Evolutionary conservation across 2,329 filamentous ascomycete genomes (phyloP).

Genomic region (Diaporthe humulicola): DNA sequence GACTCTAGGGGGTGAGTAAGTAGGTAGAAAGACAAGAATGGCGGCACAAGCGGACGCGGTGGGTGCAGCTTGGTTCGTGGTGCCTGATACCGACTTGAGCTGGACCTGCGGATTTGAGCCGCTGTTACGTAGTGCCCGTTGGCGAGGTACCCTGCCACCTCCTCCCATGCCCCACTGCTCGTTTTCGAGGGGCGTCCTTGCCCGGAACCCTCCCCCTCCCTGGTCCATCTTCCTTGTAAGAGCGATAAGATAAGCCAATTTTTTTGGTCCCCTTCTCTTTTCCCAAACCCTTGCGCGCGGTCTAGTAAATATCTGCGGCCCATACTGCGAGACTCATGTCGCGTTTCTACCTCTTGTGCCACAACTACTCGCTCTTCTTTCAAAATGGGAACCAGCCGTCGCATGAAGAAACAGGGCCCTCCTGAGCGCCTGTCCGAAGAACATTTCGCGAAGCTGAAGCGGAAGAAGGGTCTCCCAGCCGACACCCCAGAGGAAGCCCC

Average conservation of each 20-base stretch:
- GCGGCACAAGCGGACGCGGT: not conserved
- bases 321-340: not conserved
- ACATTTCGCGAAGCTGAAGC: slow-evolving; percentile 83
- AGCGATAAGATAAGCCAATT: slow-evolving; percentile 36
- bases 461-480: slow-evolving; percentile 82
- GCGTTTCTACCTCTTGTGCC: not conserved
- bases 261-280: slow-evolving; percentile 31
- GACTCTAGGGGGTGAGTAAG: not conserved
- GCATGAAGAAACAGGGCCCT: slow-evolving; percentile 95
- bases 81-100: not conserved
- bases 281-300: slow-evolving; percentile 6
- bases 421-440: slow-evolving; percentile 87
- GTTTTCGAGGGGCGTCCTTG: slow-evolving; percentile 33
- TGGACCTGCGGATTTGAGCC: not conserved
- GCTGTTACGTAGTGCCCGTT: slow-evolving; percentile 32
- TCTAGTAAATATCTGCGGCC: slow-evolving; percentile 11
- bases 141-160: not conserved
- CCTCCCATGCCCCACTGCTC: slow-evolving; percentile 27
- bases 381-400: slow-evolving; percentile 88
- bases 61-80: not conserved
- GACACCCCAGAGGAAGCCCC: slow-evolving; percentile 67
- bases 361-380: slow-evolving; percentile 39
- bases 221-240: not conserved
- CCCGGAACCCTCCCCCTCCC: not conserved
- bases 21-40: not conserved